A percentile compares a stretch with the other conserved stretches of the same genome.
Conservation (phyloP, 805 yeast genomes). For the Starmerella tilneyi region DNA sequence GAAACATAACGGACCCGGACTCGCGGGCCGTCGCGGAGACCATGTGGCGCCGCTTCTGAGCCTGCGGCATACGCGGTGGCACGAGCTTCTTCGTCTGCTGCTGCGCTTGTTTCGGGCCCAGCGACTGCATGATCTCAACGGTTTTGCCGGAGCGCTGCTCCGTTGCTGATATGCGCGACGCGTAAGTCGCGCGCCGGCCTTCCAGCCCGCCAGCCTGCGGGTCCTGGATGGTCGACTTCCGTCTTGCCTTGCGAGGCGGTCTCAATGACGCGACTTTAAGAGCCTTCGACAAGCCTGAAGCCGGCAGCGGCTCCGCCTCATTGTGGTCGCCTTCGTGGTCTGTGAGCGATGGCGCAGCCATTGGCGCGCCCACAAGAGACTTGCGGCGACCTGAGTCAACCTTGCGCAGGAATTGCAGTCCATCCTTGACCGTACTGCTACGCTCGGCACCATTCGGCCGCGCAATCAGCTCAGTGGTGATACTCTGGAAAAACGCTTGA, state of each 20-base stretch:
- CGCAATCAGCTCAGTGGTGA: slow-evolving; percentile 20
- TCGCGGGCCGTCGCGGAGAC: slow-evolving; percentile 1
- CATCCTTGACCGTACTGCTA: slow-evolving; percentile 17
- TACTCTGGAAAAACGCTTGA: slow-evolving; percentile 23
- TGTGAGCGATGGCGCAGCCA: neutral
- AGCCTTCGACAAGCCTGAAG: neutral
- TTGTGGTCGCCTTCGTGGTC: neutral
- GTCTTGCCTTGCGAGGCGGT: neutral
- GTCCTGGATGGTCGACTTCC: neutral
- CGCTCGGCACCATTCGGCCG: slow-evolving; percentile 10
- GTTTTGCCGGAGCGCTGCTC: slow-evolving; percentile 10
- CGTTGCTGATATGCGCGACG: slow-evolving; percentile 17
- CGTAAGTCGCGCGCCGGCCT: slow-evolving; percentile 11
- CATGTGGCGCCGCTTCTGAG: slow-evolving; percentile 9
- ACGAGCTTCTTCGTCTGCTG: slow-evolving; percentile 8
- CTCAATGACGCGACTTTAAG: neutral
- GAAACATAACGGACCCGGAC: slow-evolving; percentile 9
- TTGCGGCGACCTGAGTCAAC: neutral
- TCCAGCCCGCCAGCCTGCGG: neutral
- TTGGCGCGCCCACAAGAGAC: neutral
- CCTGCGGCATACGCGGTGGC: slow-evolving; percentile 9
- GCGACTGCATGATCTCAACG: slow-evolving; percentile 16
- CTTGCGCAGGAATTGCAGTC: slow-evolving; percentile 16
- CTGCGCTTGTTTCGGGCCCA: slow-evolving; percentile 7
- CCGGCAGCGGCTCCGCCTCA: slow-evolving; percentile 13